phyloP scores from a whole-genome alignment of 1,284 basidiomycete genomes.

The Ganoderma lingzhi region DNA sequence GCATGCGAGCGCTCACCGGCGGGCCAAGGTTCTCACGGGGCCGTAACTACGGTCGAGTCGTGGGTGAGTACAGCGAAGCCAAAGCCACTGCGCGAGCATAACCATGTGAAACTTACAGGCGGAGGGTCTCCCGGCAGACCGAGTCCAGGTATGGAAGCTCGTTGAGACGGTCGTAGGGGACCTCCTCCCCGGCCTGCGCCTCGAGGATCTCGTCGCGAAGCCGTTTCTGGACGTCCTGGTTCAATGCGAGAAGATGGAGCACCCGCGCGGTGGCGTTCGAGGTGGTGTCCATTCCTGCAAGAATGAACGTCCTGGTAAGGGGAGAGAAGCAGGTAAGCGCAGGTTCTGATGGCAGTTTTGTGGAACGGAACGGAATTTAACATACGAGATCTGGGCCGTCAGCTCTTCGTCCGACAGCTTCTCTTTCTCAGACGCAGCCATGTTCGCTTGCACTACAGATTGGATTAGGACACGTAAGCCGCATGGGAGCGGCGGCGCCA shows the following conservation, averaged over 20 bases:
- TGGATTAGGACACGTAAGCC: background rate
- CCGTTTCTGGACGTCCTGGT: conserved; percentile 17
- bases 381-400: conserved; percentile 38
- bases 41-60: background rate
- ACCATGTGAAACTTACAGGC: conserved; percentile 32
- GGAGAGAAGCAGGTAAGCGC: background rate
- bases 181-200: conserved; percentile 29
- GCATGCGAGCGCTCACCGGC: conserved; percentile 5
- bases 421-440: conserved; percentile 33
- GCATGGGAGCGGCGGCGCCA: background rate
- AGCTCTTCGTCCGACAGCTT: conserved; percentile 34
- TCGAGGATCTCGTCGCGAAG: conserved; percentile 37
- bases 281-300: conserved; percentile 42
- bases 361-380: background rate
- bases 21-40: conserved; percentile 5
- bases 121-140: conserved; percentile 43
- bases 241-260: conserved; percentile 31
- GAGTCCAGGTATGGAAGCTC: conserved; percentile 44
- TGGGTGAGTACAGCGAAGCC: background rate
- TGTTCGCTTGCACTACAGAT: conserved; percentile 39
- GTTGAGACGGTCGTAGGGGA: conserved; percentile 41
- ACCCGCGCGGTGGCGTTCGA: conserved; percentile 40
- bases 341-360: too few species aligned
- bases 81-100: background rate
- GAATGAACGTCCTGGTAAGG: conserved; percentile 34